A percentile compares a stretch with the other conserved stretches of the same genome.
phyloP scores from a whole-genome alignment of 331 rosid species.

The Quercus tomentella region DNA sequence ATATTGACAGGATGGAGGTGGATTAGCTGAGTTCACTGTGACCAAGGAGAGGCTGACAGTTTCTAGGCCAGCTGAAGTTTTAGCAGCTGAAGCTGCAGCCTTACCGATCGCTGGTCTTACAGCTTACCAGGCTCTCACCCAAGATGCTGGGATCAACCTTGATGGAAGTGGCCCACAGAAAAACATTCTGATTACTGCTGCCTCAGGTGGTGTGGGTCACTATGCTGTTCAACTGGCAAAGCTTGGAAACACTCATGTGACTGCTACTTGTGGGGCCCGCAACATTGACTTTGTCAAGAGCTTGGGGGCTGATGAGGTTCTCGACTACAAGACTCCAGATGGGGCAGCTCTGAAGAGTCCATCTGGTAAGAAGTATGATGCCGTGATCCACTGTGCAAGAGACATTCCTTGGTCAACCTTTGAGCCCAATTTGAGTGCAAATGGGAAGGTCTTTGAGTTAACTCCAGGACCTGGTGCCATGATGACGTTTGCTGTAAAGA shows the following conservation, averaged over 20 bases:
- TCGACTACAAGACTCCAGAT: slow-evolving; percentile 10
- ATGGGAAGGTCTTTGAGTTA: slow-evolving; percentile 37
- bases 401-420: slow-evolving; percentile 42
- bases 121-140: slow-evolving; percentile 38
- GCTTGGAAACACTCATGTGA: slow-evolving; percentile 1
- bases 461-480: slow-evolving; percentile 17
- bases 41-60: slow-evolving; percentile 49
- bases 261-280: background rate
- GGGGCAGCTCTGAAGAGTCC: slow-evolving; percentile 4
- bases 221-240: background rate
- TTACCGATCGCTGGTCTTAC: slow-evolving; percentile 42
- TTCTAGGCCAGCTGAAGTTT: slow-evolving; percentile 54
- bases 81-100: slow-evolving; percentile 51
- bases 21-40: slow-evolving; percentile 59
- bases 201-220: slow-evolving; percentile 13
- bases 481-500: slow-evolving; percentile 19
- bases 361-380: slow-evolving; percentile 8
- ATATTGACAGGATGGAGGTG: slow-evolving; percentile 59
- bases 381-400: slow-evolving; percentile 24
- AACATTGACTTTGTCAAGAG: slow-evolving; percentile 14
- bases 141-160: slow-evolving; percentile 28
- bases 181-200: slow-evolving; percentile 49
- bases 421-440: slow-evolving; percentile 33
- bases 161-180: slow-evolving; percentile 16
- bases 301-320: slow-evolving; percentile 52